Conservation (phyloP, 768 basidiomycete species). For the Zangia roseola region DNA sequence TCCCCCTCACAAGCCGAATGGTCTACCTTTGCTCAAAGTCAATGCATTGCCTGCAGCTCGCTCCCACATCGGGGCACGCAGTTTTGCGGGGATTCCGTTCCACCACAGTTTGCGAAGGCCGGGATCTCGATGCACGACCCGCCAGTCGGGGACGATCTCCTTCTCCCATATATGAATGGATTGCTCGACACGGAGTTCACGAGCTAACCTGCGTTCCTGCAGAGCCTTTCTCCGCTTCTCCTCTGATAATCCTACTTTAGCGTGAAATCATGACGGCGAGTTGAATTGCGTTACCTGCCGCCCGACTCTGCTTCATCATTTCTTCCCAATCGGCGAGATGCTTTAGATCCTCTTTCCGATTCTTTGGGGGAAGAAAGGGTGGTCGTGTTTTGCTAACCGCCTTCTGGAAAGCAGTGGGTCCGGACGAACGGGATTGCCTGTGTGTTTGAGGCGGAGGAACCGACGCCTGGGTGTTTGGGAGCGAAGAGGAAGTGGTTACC, state of each 20-base stretch:
- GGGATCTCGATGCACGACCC: conserved; percentile 63
- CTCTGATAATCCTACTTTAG: conserved; percentile 40
- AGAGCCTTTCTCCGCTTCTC: conserved; percentile 66
- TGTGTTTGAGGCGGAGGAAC: conserved; percentile 30
- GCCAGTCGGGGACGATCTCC: conserved; percentile 82
- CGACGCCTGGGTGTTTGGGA: conserved; percentile 20
- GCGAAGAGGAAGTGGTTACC: conserved; percentile 31
- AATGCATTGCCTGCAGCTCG: conserved; percentile 81
- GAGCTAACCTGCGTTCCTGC: conserved; percentile 58
- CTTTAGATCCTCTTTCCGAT: conserved; percentile 70
- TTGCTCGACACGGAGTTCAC: conserved; percentile 69
- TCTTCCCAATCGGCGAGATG: conserved; percentile 83
- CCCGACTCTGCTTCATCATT: conserved; percentile 84
- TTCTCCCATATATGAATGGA: conserved; percentile 75
- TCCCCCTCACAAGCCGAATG: conserved; percentile 1
- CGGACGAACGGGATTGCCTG: conserved; percentile 50
- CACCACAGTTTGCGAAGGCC: conserved; percentile 77
- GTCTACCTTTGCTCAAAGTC: conserved; percentile 74
- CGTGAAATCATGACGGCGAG: background rate
- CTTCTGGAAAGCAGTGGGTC: conserved; percentile 74
- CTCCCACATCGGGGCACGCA: conserved; percentile 82
- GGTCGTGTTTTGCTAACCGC: conserved; percentile 85
- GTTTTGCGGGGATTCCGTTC: conserved; percentile 81
- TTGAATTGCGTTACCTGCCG: conserved; percentile 50
- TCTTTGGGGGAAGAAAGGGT: conserved; percentile 80